Evolutionary conservation across 2,329 filamentous ascomycete genomes (phyloP), one percentile per base, ranked within the genome.

Genomic region (Aspergillus neotritici): DNA sequence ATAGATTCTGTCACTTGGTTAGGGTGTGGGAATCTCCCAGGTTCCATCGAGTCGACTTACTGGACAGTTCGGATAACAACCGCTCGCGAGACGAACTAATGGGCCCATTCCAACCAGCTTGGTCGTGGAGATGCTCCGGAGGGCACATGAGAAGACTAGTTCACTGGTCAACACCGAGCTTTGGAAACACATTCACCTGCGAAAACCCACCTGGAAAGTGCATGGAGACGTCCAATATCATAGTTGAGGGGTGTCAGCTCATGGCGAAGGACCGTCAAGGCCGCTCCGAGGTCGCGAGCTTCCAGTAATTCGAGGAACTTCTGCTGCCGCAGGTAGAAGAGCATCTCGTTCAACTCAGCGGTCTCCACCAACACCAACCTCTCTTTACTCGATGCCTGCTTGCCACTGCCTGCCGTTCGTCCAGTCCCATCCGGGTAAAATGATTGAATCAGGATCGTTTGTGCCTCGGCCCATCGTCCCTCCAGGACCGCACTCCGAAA

Each of bases 241-340:
- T 86, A 84, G 55, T 87, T 84, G 33, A 97, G 70, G 0, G 93
- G 90, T 0, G 89, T 93, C 42, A 98, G 71, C 70, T 98, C 91
- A 50, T 81, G 82, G 14, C 93, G 82, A 35, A 98, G 76, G n/a
- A 96, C 88, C 58, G 77, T 76, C 44, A 98, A 73, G 6, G 91
- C 93, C 40, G 77, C 76, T 11, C 76, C 76, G 7, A 87, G 79
- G 55, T 96, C 83, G 53, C 82, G 75, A 56, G 76, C 73, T 64
- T 97, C 90, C 34, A 98, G 71, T 7, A 95, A 72, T 69, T 98
- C 93, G 25, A 98, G 73, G 57, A 91, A 98, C 65, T 97, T 97
- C 63, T 98, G 93, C 62, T 94, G 86, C 51, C 91, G 79, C 57
- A 98, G 74, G 73, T 83, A 83, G 64, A 97, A 96, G 36, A 84